Evolutionary conservation across 169 alveolate genomes (phyloP).

Genomic region (Plasmodium adleri): DNA sequence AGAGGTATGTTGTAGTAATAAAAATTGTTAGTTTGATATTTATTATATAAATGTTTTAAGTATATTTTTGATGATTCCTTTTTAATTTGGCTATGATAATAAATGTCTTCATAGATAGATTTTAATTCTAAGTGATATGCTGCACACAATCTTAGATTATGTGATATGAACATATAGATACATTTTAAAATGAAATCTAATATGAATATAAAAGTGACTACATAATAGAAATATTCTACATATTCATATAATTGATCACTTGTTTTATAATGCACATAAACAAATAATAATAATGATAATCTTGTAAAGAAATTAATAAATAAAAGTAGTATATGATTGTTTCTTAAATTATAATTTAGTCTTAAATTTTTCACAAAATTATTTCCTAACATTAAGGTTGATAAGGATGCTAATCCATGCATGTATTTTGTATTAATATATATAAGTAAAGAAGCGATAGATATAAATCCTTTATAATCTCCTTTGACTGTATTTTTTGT

Average conservation of each 20-base stretch:
- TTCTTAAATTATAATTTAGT: constrained; percentile 51
- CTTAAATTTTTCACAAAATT: constrained; percentile 56
- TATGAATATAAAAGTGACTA: neutral
- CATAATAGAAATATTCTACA: constrained; percentile 17
- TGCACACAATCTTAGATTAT: constrained; percentile 11
- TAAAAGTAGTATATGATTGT: constrained; percentile 28
- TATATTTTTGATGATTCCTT: neutral
- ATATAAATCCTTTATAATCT: constrained; percentile 64
- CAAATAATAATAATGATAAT: constrained; percentile 36
- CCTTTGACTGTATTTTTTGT: constrained; percentile 35
- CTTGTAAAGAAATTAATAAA: constrained; percentile 13
- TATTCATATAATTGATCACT: constrained; percentile 1
- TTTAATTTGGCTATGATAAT: constrained; percentile 5
- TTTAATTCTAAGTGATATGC: constrained; percentile 35
- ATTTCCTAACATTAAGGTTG: constrained; percentile 56
- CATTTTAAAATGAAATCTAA: constrained; percentile 34
- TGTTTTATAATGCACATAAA: constrained; percentile 26
- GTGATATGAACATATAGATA: constrained; percentile 35
- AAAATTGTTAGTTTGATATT: constrained; percentile 49
- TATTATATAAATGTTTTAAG: constrained; percentile 15
- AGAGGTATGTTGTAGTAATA: constrained; percentile 46
- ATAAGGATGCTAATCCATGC: constrained; percentile 58
- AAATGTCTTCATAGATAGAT: constrained; percentile 55
- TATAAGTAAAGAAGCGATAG: constrained; percentile 52
- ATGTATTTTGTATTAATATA: constrained; percentile 65